Conservation (phyloP, 306 rosid genomes). For the Prunus salicina region DNA sequence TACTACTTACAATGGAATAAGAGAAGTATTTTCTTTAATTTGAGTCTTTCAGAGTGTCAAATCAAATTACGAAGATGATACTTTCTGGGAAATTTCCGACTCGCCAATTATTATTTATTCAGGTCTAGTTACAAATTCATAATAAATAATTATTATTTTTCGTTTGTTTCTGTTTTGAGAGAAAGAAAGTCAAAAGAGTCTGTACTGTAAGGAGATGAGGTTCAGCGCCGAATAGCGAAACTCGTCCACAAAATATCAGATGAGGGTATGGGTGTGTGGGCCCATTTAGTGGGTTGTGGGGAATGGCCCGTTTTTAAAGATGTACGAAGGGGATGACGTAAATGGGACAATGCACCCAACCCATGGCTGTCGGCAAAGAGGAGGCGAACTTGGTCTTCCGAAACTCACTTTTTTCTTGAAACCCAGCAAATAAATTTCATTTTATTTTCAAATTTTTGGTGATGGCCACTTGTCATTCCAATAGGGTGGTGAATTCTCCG, state of each 20-base stretch:
- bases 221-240: slow-evolving; percentile 6
- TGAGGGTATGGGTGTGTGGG: background rate
- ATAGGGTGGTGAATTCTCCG: background rate
- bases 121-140: no score
- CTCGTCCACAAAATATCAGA: background rate
- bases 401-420: background rate
- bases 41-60: background rate
- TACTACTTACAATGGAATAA: no score
- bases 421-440: background rate
- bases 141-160: no score
- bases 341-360: slow-evolving; percentile 22
- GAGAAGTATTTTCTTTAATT: no score
- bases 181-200: background rate
- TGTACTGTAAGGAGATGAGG: background rate
- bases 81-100: no score
- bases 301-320: background rate
- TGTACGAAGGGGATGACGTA: slow-evolving; percentile 15
- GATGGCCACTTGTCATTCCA: background rate
- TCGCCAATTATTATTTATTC: no score
- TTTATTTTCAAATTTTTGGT: background rate
- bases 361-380: slow-evolving; percentile 48
- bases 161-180: background rate
- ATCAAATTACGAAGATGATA: background rate
- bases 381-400: slow-evolving; percentile 33
- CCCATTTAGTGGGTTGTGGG: background rate